phyloP scores from a whole-genome alignment of 441 rosid species.

The Pelargonium australe region DNA sequence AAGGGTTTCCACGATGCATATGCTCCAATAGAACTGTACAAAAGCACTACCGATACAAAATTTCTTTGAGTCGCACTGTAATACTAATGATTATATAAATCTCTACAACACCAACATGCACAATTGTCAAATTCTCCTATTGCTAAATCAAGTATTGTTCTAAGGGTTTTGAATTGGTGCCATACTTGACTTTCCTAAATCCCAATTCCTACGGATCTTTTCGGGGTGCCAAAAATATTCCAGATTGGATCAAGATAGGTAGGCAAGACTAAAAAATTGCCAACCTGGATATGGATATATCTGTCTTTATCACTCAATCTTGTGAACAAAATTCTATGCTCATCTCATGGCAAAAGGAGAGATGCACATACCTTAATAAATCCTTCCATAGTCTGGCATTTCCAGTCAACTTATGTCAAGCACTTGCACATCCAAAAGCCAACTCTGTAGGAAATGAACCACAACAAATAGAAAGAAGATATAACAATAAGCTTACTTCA shows the following conservation, averaged over 20 bases:
- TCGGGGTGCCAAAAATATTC: not conserved
- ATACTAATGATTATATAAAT: constrained; percentile 6
- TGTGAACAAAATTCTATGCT: constrained; percentile 13
- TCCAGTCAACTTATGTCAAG: constrained; percentile 3
- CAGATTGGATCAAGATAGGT: constrained; percentile 17
- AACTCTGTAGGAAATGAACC: not conserved
- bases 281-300: constrained; percentile 8
- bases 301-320: constrained; percentile 21
- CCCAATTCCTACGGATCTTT: not conserved
- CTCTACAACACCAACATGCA: not conserved
- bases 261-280: not conserved
- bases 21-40: not conserved
- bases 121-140: not conserved
- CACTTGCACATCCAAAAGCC: constrained; percentile 6
- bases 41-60: constrained; percentile 1
- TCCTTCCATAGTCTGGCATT: not conserved
- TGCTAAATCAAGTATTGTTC: constrained; percentile 1
- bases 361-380: constrained; percentile 9
- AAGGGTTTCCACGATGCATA: not conserved
- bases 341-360: constrained; percentile 6
- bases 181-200: constrained; percentile 1
- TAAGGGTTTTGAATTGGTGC: not conserved
- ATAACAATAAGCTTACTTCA: not conserved
- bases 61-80: not conserved
- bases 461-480: constrained; percentile 1